Evolutionary conservation across 257 asterid species (phyloP).

Genomic region (Nicotiana knightiana): DNA sequence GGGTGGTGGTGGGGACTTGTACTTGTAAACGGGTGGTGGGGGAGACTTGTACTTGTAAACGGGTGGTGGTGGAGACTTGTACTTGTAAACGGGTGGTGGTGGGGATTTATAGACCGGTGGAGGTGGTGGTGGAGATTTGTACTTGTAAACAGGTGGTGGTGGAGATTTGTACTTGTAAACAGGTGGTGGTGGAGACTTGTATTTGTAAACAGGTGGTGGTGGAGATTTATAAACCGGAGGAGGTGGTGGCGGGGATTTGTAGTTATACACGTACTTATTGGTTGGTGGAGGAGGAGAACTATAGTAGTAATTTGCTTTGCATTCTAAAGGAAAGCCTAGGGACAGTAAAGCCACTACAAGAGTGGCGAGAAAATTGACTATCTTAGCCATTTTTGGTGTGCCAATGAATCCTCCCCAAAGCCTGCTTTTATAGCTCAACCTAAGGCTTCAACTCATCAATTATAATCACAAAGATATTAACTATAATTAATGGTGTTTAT

Average conservation of each 20-base stretch:
- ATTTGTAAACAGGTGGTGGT: not conserved
- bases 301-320: slow-evolving; percentile 3
- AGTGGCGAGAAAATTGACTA: slow-evolving; percentile 5
- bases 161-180: slow-evolving; percentile 4
- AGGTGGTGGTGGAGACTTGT: slow-evolving; percentile 15
- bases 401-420: not conserved
- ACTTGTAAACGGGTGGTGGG: slow-evolving; percentile 1
- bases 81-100: not conserved
- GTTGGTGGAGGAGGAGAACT: slow-evolving; percentile 18
- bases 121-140: not conserved
- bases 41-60: slow-evolving; percentile 1
- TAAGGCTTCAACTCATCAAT: not conserved
- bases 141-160: not conserved
- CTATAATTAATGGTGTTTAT: not conserved
- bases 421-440: not conserved
- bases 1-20: not conserved
- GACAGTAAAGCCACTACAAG: slow-evolving; percentile 17
- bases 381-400: slow-evolving; percentile 8
- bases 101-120: not conserved
- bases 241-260: slow-evolving; percentile 12
- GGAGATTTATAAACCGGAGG: not conserved
- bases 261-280: not conserved
- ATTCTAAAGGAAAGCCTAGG: slow-evolving; percentile 11
- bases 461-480: not conserved
- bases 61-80: not conserved